These are phyloP conservation scores for Cercospora brassicicola DNA, from an alignment of 2,329 filamentous ascomycete genomes.

Conservation along the genomic window DNA sequence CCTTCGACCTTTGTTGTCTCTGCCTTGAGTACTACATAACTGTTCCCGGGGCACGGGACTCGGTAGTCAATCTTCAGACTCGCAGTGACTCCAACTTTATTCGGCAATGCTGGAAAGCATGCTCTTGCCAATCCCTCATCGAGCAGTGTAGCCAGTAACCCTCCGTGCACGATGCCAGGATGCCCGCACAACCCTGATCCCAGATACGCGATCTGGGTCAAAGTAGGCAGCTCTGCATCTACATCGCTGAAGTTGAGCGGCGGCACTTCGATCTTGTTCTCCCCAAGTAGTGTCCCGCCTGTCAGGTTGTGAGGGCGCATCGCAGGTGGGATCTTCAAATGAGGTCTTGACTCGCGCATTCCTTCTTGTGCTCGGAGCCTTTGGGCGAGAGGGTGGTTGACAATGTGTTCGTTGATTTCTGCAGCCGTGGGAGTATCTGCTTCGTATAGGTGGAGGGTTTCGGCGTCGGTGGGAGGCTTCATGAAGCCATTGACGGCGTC, in stretches of 20 bases:
- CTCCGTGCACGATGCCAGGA: constrained; percentile 86
- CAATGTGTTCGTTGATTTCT: constrained; percentile 71
- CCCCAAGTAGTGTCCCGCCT: constrained; percentile 72
- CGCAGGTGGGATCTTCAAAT: constrained; percentile 75
- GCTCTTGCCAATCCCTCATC: constrained; percentile 87
- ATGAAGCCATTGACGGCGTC: constrained; percentile 52
- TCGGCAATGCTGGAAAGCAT: constrained; percentile 83
- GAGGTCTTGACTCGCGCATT: constrained; percentile 76
- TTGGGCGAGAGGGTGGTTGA: constrained; percentile 70
- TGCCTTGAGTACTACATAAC: constrained; percentile 75
- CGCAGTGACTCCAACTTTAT: constrained; percentile 82
- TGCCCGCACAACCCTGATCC: constrained; percentile 83
- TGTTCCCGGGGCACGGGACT: constrained; percentile 71
- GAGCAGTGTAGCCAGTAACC: constrained; percentile 84
- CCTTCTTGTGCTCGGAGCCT: constrained; percentile 65
- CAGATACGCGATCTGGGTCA: constrained; percentile 71
- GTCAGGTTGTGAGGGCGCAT: constrained; percentile 77
- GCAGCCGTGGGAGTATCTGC: constrained; percentile 53
- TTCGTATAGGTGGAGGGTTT: constrained; percentile 67
- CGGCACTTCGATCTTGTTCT: constrained; percentile 75
- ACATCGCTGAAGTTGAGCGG: constrained; percentile 72
- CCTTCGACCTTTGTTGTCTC: constrained; percentile 84
- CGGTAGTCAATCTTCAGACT: constrained; percentile 81
- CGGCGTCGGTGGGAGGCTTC: constrained; percentile 65
- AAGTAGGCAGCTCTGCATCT: constrained; percentile 54